A percentile compares a stretch with the other conserved stretches of the same genome.
These are phyloP conservation scores for Scytalidium sp. DNA, from an alignment of 2,329 filamentous ascomycete species.

Conservation along the genomic window DNA sequence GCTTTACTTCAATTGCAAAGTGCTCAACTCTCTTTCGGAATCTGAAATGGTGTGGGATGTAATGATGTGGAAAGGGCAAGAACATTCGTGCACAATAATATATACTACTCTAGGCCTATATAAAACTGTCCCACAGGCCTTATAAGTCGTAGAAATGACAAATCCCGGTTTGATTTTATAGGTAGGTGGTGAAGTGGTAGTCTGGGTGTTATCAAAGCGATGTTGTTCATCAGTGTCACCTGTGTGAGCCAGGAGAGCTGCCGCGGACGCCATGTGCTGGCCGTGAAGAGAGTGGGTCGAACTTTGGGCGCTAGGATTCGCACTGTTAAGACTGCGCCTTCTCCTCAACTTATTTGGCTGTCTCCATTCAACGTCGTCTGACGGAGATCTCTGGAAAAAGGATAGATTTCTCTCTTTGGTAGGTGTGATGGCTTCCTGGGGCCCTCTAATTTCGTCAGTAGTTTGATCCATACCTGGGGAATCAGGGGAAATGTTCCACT, in stretches of 20 bases:
- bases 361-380: constrained; percentile 59
- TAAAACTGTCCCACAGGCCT: too few relatives aligned
- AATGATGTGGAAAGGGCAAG: too few relatives aligned
- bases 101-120: too few relatives aligned
- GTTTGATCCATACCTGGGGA: too few relatives aligned
- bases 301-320: constrained; percentile 86
- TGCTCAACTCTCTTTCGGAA: too few relatives aligned
- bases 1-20: too few relatives aligned
- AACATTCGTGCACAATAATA: too few relatives aligned
- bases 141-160: too few relatives aligned
- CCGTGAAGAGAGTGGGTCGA: constrained; percentile 74
- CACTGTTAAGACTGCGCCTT: constrained; percentile 64
- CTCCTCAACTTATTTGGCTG: constrained; percentile 94
- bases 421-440: constrained; percentile 18
- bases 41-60: too few relatives aligned
- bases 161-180: constrained; percentile 20
- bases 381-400: constrained; percentile 69
- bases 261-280: constrained; percentile 23
- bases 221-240: constrained; percentile 15
- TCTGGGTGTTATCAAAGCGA: constrained; percentile 22
- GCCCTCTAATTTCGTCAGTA: constrained; percentile 14
- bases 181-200: constrained; percentile 15
- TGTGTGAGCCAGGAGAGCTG: constrained; percentile 9
- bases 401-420: constrained; percentile 66
- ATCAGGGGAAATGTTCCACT: too few relatives aligned